Conservation (phyloP, 345 rosid genomes). For the Boechera divaricarpa region DNA sequence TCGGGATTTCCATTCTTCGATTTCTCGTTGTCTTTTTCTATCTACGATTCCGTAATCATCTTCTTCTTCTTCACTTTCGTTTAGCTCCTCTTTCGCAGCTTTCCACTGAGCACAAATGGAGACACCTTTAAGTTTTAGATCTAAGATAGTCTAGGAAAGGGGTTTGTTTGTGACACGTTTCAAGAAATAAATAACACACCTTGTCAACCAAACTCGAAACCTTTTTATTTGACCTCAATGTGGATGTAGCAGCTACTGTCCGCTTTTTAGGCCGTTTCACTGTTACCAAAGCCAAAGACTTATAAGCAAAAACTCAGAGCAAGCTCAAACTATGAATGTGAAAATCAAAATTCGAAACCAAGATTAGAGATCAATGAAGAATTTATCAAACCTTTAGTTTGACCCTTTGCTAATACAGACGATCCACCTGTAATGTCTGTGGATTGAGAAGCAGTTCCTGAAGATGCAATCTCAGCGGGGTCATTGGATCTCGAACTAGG, state of each 20-base stretch:
- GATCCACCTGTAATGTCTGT: constrained; percentile 45
- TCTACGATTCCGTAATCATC: constrained; percentile 68
- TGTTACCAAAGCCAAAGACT: constrained; percentile 42
- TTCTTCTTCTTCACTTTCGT: constrained; percentile 80
- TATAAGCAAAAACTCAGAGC: constrained; percentile 18
- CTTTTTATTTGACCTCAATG: constrained; percentile 89
- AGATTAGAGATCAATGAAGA: constrained; percentile 5
- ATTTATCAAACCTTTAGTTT: constrained; percentile 69
- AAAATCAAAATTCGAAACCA: not conserved
- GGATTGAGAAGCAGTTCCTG: constrained; percentile 48
- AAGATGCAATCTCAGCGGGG: constrained; percentile 43
- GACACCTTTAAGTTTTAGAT: not conserved
- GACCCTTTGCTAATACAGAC: constrained; percentile 55
- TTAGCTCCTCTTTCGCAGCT: constrained; percentile 95
- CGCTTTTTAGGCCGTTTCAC: constrained; percentile 78
- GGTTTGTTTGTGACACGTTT: constrained; percentile 16
- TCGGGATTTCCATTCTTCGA: constrained; percentile 86
- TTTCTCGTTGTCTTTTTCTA: constrained; percentile 80
- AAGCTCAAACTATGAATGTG: constrained; percentile 5
- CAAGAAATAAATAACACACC: constrained; percentile 50
- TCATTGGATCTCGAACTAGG: constrained; percentile 43
- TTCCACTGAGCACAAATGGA: constrained; percentile 70
- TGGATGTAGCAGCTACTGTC: constrained; percentile 67
- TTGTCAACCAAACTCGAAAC: constrained; percentile 95
- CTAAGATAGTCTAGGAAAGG: not conserved